phyloP scores from a whole-genome alignment of 192 early-diverging fungal species.

The Rhizophagus prolifer region DNA sequence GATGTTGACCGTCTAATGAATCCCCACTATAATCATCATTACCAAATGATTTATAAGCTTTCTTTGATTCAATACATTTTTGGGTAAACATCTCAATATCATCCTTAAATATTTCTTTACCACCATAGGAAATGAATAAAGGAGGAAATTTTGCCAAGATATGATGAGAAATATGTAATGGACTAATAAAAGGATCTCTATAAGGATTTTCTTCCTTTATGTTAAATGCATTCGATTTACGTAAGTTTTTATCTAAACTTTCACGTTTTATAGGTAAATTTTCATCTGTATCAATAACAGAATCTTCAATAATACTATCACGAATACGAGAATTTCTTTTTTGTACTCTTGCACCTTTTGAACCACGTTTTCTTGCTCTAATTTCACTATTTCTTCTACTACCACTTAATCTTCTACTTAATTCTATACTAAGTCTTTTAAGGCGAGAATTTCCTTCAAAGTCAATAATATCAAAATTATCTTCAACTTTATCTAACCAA shows the following conservation, averaged over 20 bases:
- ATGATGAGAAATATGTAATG: not conserved
- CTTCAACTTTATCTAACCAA: constrained; percentile 3
- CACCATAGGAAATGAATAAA: constrained; percentile 18
- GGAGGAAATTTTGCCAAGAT: constrained; percentile 27
- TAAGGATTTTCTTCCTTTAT: not conserved
- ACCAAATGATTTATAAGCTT: not conserved
- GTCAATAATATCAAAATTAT: not conserved
- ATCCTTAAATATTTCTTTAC: constrained; percentile 25
- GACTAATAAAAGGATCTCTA: constrained; percentile 4
- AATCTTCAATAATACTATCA: not conserved
- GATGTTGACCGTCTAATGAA: not conserved
- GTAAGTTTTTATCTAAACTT: too few relatives aligned
- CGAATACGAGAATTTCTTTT: not conserved
- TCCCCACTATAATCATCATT: not conserved
- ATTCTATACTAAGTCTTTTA: not conserved
- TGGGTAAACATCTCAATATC: constrained; percentile 22
- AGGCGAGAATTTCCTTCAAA: not conserved
- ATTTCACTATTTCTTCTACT: too few relatives aligned
- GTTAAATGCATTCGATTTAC: not conserved
- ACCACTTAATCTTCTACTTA: not conserved
- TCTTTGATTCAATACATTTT: constrained; percentile 24
- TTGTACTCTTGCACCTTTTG: not conserved
- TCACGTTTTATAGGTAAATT: too few relatives aligned
- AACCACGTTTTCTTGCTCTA: too few relatives aligned
- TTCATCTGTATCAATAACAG: not conserved